Evolutionary conservation across 2,329 filamentous ascomycete genomes (phyloP), one percentile per base, ranked within the genome.

Genomic region (Beauveria pseudobassiana): DNA sequence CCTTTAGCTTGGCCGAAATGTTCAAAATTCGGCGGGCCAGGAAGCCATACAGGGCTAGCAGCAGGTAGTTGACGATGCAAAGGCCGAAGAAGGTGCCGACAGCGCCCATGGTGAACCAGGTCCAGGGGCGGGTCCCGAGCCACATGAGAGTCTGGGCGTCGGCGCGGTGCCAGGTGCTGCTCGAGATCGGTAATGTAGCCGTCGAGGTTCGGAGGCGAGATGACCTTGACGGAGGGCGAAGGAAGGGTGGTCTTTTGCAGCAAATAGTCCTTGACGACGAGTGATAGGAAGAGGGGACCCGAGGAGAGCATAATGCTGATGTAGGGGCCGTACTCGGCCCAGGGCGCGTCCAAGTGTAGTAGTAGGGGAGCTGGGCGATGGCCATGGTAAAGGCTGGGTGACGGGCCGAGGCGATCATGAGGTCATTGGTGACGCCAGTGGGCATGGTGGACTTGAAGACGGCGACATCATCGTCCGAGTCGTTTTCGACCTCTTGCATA

Each of bases 301-400:
- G 90, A 90, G 10, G 85, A 86, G 52, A 88, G 87, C 90, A 93
- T 93, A 68, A 93, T 87, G 26, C 87, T 90, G 69, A 90, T 87
- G 72, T 93, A 91, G 0, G 77, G 77, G 55, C 18, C 86, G 82
- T 64, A 87, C 72, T 45, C 85, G 69, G 69, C 67, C 88, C 89
- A 93, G 83, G 83, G 63, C 84, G 81, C 22, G 71, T 73, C 34
- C 70, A 64, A 69, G 89, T 82, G 73, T 90, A 90, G 60, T 80
- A 78, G 48, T 63, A 53, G 62, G 84, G 80, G n/a, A 93, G 77
- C 14, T 82, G 79, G 64, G 88, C 81, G 67, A 91, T 88, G 45
- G 88, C 86, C 54, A 81, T 79, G 56, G 86, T 77, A 78, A 91
- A 91, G 77, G 90, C 90, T 0, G 88, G 88, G 68, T 93, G 90